These are phyloP conservation scores for Cryptococcus sp. DNA, from an alignment of 1,284 basidiomycete genomes.

Conservation along the genomic window DNA sequence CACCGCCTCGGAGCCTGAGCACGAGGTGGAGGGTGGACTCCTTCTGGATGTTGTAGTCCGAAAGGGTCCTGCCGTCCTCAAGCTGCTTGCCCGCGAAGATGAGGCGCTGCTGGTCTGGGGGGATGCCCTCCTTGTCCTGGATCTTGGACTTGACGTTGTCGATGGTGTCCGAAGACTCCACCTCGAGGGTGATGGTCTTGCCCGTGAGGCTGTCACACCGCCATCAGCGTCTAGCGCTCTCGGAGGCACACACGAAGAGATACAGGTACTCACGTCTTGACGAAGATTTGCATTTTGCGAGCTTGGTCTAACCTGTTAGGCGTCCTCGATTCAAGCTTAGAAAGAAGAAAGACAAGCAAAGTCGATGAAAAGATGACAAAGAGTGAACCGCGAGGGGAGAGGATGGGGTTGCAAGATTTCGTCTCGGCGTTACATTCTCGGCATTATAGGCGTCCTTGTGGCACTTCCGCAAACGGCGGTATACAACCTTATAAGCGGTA, in stretches of 20 bases:
- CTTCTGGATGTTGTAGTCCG: slow-evolving; percentile 95
- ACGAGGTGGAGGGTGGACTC: slow-evolving; percentile 95
- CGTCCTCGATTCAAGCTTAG: slow-evolving; percentile 41
- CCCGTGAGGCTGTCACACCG: slow-evolving; percentile 77
- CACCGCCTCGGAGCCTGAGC: slow-evolving; percentile 79
- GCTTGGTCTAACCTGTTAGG: slow-evolving; percentile 38
- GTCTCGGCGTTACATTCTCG: background rate
- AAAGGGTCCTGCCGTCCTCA: slow-evolving; percentile 87
- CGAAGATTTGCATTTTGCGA: slow-evolving; percentile 80
- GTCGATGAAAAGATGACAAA: slow-evolving; percentile 30
- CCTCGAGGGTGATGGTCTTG: slow-evolving; percentile 94
- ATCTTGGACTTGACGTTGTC: slow-evolving; percentile 98
- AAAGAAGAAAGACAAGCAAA: slow-evolving; percentile 17
- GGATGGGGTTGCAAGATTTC: slow-evolving; percentile 4
- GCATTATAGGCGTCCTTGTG: no score
- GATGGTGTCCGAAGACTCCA: slow-evolving; percentile 88
- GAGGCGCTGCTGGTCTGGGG: slow-evolving; percentile 85
- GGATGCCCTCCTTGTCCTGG: slow-evolving; percentile 90
- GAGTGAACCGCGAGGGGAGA: slow-evolving; percentile 12
- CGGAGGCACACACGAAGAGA: background rate
- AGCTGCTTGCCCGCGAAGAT: slow-evolving; percentile 99
- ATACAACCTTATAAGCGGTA: no score
- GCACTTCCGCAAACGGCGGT: no score
- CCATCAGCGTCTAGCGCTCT: background rate
- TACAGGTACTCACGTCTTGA: slow-evolving; percentile 72